These are phyloP conservation scores for Calonectria multiphialidica DNA, from an alignment of 2,329 filamentous ascomycete genomes.

Conservation along the genomic window DNA sequence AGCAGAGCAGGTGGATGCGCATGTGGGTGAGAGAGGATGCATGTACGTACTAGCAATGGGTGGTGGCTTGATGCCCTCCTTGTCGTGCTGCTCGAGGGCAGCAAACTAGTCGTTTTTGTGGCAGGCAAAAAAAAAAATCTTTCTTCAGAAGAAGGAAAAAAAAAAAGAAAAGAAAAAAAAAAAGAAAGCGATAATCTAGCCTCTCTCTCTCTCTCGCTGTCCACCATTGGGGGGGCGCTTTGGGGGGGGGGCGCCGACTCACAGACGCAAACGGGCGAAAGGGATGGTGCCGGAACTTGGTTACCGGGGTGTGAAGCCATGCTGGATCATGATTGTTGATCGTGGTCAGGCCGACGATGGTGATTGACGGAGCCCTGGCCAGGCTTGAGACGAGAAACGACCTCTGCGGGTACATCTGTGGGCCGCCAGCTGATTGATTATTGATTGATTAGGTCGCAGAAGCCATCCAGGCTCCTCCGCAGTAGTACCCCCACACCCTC, in stretches of 20 bases:
- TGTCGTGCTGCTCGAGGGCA: not conserved
- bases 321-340: conserved; percentile 29
- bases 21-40: conserved; percentile 7
- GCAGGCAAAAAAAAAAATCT: not conserved
- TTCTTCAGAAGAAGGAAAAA: not conserved
- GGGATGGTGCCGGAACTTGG: conserved; percentile 27
- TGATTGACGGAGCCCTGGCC: conserved; percentile 37
- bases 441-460: conserved; percentile 12
- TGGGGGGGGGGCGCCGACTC: conserved; percentile 39
- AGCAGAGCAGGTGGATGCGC: conserved; percentile 3
- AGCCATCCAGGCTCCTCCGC: conserved; percentile 17
- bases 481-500: conserved; percentile 19
- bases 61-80: conserved; percentile 6
- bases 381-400: conserved; percentile 33
- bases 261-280: conserved; percentile 39
- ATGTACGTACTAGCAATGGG: conserved; percentile 5
- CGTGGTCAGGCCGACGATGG: conserved; percentile 34
- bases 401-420: conserved; percentile 26
- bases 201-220: no score
- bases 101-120: not conserved
- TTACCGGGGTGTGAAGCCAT: conserved; percentile 29
- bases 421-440: conserved; percentile 35
- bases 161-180: not conserved
- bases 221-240: conserved; percentile 25
- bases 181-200: not conserved